phyloP scores from a whole-genome alignment of 495 filamentous ascomycete genomes.

The Penicillium riverlandense region DNA sequence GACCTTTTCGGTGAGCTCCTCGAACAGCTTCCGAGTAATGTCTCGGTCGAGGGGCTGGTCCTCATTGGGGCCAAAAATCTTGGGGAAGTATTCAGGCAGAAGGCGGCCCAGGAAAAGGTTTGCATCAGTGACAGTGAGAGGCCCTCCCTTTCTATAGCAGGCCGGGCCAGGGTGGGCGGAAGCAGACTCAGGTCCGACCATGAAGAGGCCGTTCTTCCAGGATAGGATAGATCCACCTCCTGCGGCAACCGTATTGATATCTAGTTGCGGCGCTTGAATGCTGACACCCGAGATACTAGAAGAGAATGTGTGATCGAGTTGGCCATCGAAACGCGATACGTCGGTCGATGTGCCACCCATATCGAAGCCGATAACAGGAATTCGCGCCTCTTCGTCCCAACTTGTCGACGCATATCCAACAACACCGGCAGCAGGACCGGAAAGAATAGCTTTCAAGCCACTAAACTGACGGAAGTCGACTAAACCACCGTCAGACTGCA shows the following conservation, averaged over 20 bases:
- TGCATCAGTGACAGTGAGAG: conserved; percentile 82
- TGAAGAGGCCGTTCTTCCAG: conserved; percentile 79
- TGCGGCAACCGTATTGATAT: conserved; percentile 91
- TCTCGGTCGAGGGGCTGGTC: conserved; percentile 69
- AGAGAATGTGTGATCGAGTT: conserved; percentile 89
- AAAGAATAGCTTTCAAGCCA: conserved; percentile 42
- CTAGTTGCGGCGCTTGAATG: conserved; percentile 80
- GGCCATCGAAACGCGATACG: conserved; percentile 78
- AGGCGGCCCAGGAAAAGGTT: conserved; percentile 79
- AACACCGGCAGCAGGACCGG: conserved; percentile 53
- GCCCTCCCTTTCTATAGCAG: conserved; percentile 84
- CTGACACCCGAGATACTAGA: conserved; percentile 89
- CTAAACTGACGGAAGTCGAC: conserved; percentile 39
- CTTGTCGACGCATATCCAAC: conserved; percentile 88
- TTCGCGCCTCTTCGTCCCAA: conserved; percentile 71
- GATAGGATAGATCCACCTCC: conserved; percentile 83
- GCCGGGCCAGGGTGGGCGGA: conserved; percentile 82
- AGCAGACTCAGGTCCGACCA: conserved; percentile 81
- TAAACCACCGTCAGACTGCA: conserved; percentile 41
- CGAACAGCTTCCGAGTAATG: conserved; percentile 62
- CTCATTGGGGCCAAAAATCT: conserved; percentile 82
- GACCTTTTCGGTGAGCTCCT: conserved; percentile 65
- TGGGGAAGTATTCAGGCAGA: conserved; percentile 84
- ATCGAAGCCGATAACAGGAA: conserved; percentile 85
- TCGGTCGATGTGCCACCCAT: conserved; percentile 90